Conservation (phyloP, 345 rosid species). For the Populus nigra region DNA sequence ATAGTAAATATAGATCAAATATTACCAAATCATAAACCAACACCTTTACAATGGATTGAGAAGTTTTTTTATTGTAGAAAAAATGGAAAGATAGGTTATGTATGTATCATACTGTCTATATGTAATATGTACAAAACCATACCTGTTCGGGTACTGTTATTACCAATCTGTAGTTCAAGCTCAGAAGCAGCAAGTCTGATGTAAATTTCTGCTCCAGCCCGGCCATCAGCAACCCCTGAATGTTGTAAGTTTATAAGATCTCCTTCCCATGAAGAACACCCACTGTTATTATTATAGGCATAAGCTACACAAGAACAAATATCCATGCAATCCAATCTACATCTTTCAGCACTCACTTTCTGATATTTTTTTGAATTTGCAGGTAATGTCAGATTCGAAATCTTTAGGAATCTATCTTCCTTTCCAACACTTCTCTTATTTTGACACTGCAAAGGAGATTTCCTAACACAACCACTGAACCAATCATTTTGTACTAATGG, state of each 20-base stretch:
- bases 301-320: not conserved
- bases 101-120: too few species aligned
- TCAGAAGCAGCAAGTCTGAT: slow-evolving; percentile 4
- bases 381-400: not conserved
- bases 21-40: too few species aligned
- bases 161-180: not conserved
- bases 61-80: too few species aligned
- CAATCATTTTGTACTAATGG: not conserved
- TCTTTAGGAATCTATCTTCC: too few species aligned
- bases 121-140: too few species aligned
- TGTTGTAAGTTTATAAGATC: not conserved
- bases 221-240: not conserved
- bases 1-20: too few species aligned
- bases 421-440: too few species aligned
- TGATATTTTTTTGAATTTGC: not conserved
- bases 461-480: too few species aligned
- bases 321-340: not conserved
- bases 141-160: not conserved
- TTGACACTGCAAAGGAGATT: too few species aligned
- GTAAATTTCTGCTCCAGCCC: not conserved
- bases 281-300: not conserved
- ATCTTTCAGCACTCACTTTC: not conserved
- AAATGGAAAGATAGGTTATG: too few species aligned
- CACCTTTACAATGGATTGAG: too few species aligned
- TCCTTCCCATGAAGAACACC: not conserved